Evolutionary conservation across 2,329 filamentous ascomycete species (phyloP).

Genomic region (Colletotrichum australisinense): DNA sequence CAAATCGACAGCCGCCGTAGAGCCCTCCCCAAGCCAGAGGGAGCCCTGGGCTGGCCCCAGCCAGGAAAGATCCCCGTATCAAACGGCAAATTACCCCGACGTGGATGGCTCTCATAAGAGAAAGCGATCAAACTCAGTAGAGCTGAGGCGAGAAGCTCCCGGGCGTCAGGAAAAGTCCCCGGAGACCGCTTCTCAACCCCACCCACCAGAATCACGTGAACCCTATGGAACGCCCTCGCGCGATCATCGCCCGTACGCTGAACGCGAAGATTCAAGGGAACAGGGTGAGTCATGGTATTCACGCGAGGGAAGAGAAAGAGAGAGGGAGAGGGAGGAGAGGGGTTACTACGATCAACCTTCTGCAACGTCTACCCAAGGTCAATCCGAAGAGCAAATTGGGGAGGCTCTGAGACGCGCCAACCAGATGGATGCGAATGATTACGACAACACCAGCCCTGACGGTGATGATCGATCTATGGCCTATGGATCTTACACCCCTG

Average conservation of each 20-base stretch:
- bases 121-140: slow-evolving; percentile 76
- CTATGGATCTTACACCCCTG: slow-evolving; percentile 56
- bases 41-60: slow-evolving; percentile 56
- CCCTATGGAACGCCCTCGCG: slow-evolving; percentile 55
- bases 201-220: slow-evolving; percentile 54
- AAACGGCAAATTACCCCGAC: slow-evolving; percentile 54
- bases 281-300: slow-evolving; percentile 61
- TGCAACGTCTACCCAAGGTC: slow-evolving; percentile 55
- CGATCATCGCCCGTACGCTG: slow-evolving; percentile 57
- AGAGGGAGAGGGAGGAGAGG: slow-evolving; percentile 58
- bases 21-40: slow-evolving; percentile 45
- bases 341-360: slow-evolving; percentile 60
- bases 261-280: slow-evolving; percentile 55
- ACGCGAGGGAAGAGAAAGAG: slow-evolving; percentile 56
- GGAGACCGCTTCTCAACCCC: slow-evolving; percentile 44
- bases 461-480: slow-evolving; percentile 60
- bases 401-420: slow-evolving; percentile 58
- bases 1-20: slow-evolving; percentile 40
- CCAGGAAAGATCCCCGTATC: slow-evolving; percentile 55
- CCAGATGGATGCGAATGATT: slow-evolving; percentile 59
- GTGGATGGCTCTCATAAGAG: slow-evolving; percentile 69
- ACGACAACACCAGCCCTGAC: slow-evolving; percentile 65
- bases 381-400: slow-evolving; percentile 62
- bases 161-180: slow-evolving; percentile 47
- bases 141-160: slow-evolving; percentile 52